Evolutionary conservation across 2,329 filamentous ascomycete genomes (phyloP), one percentile per base, ranked within the genome.

Genomic region (Aspergillus bombycis): DNA sequence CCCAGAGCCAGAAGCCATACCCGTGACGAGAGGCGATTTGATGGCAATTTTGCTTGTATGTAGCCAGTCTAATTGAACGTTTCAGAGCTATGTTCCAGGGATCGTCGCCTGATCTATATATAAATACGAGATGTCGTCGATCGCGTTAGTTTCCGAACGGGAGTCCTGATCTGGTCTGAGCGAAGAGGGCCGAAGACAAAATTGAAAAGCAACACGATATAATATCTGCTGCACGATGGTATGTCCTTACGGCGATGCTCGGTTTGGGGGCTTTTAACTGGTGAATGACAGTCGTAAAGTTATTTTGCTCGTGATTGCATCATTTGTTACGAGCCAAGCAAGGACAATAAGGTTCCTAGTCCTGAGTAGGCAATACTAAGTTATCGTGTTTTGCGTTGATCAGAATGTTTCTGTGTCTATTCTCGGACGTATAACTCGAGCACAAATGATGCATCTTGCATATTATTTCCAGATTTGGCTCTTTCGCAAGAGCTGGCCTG

Each of bases 51-150:
- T 12, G 23, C 21, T 21, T 45, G 14, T n/a, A 30, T 38, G 8
- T 30, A 19, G 14, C 28, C 23, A 26, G 6, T 9, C 21, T 14
- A n/a, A 23, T 46, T 19, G 30, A 63, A 11, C 5, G 26, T 45
- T 19, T 32, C 48, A 36, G 46, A 53, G n/a, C 6, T 30, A 28
- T 34, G 46, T 21, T 38, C 58, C 7, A 36, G 60, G 60, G 61
- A 64, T 64, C 59, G 62, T 61, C 62, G 21, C 54, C 57, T 57
- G 28, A 26, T 63, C 66, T 68, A 68, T 63, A 67, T 63, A 67
- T 68, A 65, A 67, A 68, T 59, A 68, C 66, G 66, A 67, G 65
- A 61, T 62, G 32, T 30, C 41, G 57, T 57, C 57, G 57, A 61
- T 68, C 62, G 34, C 11, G 62, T 62, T 60, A 62, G 53, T 50